phyloP scores from a whole-genome alignment of 2,329 filamentous ascomycete genomes.

The Diaporthe sp. region DNA sequence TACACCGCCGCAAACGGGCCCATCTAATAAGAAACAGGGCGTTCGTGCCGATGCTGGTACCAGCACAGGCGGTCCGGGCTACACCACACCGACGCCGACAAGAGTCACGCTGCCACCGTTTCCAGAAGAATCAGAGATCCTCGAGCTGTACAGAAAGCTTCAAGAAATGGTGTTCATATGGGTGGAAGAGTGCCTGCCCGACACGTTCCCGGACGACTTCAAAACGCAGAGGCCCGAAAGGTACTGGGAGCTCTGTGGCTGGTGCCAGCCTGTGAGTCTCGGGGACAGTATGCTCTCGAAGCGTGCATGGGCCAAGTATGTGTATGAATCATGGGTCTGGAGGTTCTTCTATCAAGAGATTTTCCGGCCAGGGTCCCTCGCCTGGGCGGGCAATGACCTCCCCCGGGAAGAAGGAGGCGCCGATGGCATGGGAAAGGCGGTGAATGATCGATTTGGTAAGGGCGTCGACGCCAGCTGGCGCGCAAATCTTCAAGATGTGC shows the following conservation, averaged over 20 bases:
- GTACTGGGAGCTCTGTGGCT: constrained; percentile 27
- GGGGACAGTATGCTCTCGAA: not conserved
- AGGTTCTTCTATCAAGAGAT: constrained; percentile 6
- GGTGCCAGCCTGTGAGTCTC: not conserved
- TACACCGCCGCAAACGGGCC: too few relatives aligned
- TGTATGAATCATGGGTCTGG: constrained; percentile 31
- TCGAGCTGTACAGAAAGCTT: not conserved
- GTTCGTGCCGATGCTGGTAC: not conserved
- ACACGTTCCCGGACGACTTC: not conserved
- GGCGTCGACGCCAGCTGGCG: too few relatives aligned
- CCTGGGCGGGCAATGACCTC: constrained; percentile 18
- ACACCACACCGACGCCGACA: not conserved
- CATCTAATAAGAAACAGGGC: not conserved
- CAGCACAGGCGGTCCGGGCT: not conserved
- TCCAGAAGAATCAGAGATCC: not conserved
- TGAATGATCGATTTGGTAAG: not conserved
- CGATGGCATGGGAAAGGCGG: not conserved
- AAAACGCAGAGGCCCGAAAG: not conserved
- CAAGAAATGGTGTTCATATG: not conserved
- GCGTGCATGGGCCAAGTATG: not conserved
- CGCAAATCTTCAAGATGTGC: not conserved
- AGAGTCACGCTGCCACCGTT: not conserved
- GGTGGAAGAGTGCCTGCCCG: constrained; percentile 10
- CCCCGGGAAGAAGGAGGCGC: not conserved
- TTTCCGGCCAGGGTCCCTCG: not conserved